Base-by-base conservation (phyloP, 305 asterid genomes). In the Fraxinus albicans region DNA sequence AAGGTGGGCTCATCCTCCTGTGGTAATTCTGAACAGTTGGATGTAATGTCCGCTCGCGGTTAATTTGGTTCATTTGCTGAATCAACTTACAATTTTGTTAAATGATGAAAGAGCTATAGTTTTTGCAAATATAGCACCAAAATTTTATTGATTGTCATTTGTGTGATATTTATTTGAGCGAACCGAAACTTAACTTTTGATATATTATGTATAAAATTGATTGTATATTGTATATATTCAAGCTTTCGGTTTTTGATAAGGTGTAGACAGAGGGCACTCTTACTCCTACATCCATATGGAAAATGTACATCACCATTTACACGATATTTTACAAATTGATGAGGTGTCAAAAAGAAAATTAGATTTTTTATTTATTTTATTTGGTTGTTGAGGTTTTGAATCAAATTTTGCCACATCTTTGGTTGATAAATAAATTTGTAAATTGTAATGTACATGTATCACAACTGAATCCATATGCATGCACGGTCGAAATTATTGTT, bases 1-100 rank as follows among this genome's bases (percentile, higher is more conserved):
- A 60, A 60, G 9, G 83, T 73, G 50, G 91, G 88, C 81, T 78
- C 89, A 8, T 85, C 92, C 0, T 84, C 91, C 3, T 80, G 82
- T 76, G 84, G 83, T 42, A 80, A 79, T 73, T 79, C 84, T 8
- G 77, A 84, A 21, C 88, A 82, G 67, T 83, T 96, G 91, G 98
- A 94, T 78, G 99, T 96, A 76, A 88, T 85, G 86, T 84, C 89
- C 82, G 98, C 98, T 7, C 88, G 99, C 90, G 99, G 99, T 79
- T 96, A 81, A 84, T 63, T 42, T 67, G 65, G 58, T 42, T 27
- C 47, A 21, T 29, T 9, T 79, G 80, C 78, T 79, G 63, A 82
- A 74, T 85, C 79, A 80, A 80, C 79, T 79, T 58, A 77, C 40
- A 79, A 23, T 76, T 79, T 86, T 69, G 82, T 47, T n/a, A 29